phyloP scores from a whole-genome alignment of 352 stramenopile species.

The Elongisporangium undulatum region DNA sequence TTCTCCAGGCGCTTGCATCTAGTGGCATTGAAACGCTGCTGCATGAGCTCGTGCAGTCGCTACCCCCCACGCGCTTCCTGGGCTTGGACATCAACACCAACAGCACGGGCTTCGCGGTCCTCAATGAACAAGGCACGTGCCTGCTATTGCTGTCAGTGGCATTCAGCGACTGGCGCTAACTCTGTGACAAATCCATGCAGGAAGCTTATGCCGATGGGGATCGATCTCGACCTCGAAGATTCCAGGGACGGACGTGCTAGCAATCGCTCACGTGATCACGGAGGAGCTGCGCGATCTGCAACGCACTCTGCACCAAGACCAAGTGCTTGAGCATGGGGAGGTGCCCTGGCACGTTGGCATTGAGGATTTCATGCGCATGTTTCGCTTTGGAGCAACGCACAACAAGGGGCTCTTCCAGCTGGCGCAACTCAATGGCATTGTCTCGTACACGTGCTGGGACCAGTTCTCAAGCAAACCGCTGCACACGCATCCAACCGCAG shows the following conservation, averaged over 20 bases:
- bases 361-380: slow-evolving; percentile 86
- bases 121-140: slow-evolving; percentile 32
- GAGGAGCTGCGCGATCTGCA: slow-evolving; percentile 30
- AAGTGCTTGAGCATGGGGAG: background rate
- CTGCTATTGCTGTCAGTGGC: background rate
- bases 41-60: slow-evolving; percentile 17
- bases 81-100: slow-evolving; percentile 85
- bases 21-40: slow-evolving; percentile 8
- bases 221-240: slow-evolving; percentile 60
- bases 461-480: slow-evolving; percentile 43
- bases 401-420: slow-evolving; percentile 85
- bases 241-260: slow-evolving; percentile 57
- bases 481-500: slow-evolving; percentile 73
- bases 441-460: slow-evolving; percentile 74
- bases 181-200: background rate
- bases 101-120: slow-evolving; percentile 69
- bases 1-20: background rate
- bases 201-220: slow-evolving; percentile 45
- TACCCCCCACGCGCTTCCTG: slow-evolving; percentile 47
- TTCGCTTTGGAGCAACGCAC: slow-evolving; percentile 66
- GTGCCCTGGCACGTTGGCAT: slow-evolving; percentile 68
- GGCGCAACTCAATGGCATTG: slow-evolving; percentile 82
- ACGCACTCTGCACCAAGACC: slow-evolving; percentile 10
- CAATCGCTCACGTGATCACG: slow-evolving; percentile 52
- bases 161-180: background rate